Evolutionary conservation across 345 rosid species (phyloP), one percentile per base, ranked within the genome.

Genomic region (Dipteronia dyeriana): DNA sequence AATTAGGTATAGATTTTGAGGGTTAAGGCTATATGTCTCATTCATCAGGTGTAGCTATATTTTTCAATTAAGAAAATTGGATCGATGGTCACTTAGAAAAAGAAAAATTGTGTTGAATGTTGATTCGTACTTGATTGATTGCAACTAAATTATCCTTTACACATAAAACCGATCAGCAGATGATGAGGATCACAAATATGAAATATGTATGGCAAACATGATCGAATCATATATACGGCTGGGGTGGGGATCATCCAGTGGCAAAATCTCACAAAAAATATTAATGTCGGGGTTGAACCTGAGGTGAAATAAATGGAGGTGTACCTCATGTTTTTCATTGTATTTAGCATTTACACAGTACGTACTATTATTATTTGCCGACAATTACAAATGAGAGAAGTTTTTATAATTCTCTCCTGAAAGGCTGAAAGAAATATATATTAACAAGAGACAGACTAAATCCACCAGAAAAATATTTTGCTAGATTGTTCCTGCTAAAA

Each of bases 401-500:
- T 25, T 62, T 25, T 62, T 5, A 9, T 25, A 43, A 25, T 68
- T 56, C n/a, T 54, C n/a, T 19, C 10, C 20, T 4, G n/a, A 56
- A 11, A 14, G 54, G n/a, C n/a, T n/a, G n/a, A n/a, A n/a, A n/a
- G n/a, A n/a, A n/a, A n/a, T n/a, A 14, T 3, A 49, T 34, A 34
- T 34, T 3, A 34, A 34, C 38, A 34, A 34, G 38, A 34, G 38
- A 34, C 38, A 34, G 0, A 34, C n/a, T 66, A 54, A 66, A 67
- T 23, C 57, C 10, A 29, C 34, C 39, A 59, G 29, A 49, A 66
- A 76, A 77, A 22, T 23, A 69, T 66, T 61, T 12, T 47, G 63
- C 26, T n/a, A 12, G 63, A 22, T 22, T 59, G 63, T 3, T 61
- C 8, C 14, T 51, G 71, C 51, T 31, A 59, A 79, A 81, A 78